These are phyloP conservation scores for Knoxia roxburghii DNA, from an alignment of 257 asterid genomes.

Conservation along the genomic window DNA sequence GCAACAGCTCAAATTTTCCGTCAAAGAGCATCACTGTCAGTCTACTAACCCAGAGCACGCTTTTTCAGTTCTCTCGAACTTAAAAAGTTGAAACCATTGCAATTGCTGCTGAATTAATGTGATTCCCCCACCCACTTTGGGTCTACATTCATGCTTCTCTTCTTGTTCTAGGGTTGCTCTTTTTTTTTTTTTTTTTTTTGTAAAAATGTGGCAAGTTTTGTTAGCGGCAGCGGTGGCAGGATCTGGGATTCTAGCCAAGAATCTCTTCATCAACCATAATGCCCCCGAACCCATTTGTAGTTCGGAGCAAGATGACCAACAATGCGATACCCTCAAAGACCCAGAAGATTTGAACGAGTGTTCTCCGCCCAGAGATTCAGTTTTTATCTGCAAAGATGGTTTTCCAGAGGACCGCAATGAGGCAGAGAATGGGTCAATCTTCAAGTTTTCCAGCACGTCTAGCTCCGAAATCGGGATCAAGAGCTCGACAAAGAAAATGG, in stretches of 20 bases:
- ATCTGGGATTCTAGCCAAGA: constrained; percentile 73
- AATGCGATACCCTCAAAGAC: constrained; percentile 10
- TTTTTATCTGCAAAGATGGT: constrained; percentile 15
- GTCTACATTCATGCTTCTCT: not conserved
- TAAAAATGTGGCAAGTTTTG: constrained; percentile 65
- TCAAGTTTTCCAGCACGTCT: constrained; percentile 51
- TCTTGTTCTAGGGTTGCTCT: constrained; percentile 1
- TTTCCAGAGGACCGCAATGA: constrained; percentile 16
- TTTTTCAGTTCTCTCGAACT: not conserved
- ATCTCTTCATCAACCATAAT: constrained; percentile 31
- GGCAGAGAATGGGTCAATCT: constrained; percentile 30
- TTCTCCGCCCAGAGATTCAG: constrained; percentile 26
- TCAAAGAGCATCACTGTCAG: constrained; percentile 24
- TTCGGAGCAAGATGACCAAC: constrained; percentile 11
- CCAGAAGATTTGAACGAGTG: not conserved
- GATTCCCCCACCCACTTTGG: not conserved
- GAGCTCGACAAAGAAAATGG: constrained; percentile 29
- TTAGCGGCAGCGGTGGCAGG: constrained; percentile 73
- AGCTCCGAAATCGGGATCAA: constrained; percentile 23
- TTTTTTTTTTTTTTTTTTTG: not conserved
- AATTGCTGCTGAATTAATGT: constrained; percentile 4
- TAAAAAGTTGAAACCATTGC: not conserved
- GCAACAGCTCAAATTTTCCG: constrained; percentile 5
- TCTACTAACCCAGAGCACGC: not conserved
- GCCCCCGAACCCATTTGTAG: constrained; percentile 26